phyloP scores from a whole-genome alignment of 2,329 filamentous ascomycete genomes.

The Fusarium sp. region DNA sequence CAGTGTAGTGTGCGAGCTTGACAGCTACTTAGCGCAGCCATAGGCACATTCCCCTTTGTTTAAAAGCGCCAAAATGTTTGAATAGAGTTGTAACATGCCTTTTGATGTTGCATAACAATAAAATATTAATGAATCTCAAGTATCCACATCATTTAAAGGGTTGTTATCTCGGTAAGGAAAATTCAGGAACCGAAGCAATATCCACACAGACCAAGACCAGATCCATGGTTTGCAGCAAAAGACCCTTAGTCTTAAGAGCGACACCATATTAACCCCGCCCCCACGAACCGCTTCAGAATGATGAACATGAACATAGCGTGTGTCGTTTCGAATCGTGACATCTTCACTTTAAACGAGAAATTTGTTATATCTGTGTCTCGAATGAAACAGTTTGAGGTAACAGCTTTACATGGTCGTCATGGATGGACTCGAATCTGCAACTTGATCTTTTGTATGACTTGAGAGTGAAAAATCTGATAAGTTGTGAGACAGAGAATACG shows the following conservation, averaged over 20 bases:
- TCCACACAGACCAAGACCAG: neutral
- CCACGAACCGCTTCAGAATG: constrained; percentile 3
- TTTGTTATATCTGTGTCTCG: neutral
- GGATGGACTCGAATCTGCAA: neutral
- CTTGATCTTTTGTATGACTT: neutral
- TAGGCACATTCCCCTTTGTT: constrained; percentile 14
- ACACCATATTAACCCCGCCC: constrained; percentile 4
- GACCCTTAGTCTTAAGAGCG: neutral
- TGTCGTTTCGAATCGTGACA: neutral
- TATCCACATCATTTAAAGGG: neutral
- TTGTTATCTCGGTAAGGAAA: neutral
- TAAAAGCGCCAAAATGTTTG: neutral
- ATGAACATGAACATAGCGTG: neutral
- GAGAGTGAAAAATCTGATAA: neutral
- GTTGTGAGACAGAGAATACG: neutral
- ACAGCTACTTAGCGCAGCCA: constrained; percentile 3
- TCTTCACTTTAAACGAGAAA: neutral
- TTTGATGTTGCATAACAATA: neutral
- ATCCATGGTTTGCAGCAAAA: constrained; percentile 1
- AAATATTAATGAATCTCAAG: neutral
- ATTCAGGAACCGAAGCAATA: neutral
- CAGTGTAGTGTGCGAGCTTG: neutral
- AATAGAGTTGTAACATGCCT: neutral
- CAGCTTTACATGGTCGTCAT: neutral
- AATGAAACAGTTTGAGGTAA: neutral